Evolutionary conservation across 1,139 yeast genomes (phyloP), one percentile per base, ranked within the genome.

Genomic region (Taphrina populina): DNA sequence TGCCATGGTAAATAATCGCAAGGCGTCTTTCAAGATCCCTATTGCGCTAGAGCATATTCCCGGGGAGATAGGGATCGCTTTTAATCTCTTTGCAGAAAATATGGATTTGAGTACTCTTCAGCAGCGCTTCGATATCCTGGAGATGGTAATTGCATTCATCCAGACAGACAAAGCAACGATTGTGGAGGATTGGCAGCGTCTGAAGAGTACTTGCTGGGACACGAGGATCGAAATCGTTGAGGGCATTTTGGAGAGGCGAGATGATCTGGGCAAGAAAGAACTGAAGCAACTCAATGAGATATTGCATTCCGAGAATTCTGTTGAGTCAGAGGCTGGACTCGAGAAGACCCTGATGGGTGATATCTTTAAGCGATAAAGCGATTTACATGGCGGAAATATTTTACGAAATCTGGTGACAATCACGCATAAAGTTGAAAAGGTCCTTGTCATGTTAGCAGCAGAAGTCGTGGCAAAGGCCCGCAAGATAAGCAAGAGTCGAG

Each of bases 1-100:
- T n/a, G 75, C 79, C 11, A 67, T 81, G 36, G 41, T 41, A 62
- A 71, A 71, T 52, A 66, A 66, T 29, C 66, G 67, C 30, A 49
- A 49, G n/a, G 49, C 56, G 7, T 33, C 34, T 2, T 52, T 58
- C 46, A 47, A 45, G 29, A 43, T 47, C 3, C 58, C 60, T 5
- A 34, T 20, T 20, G 54, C 49, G 15, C 44, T 58, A 10, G 60
- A 58, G 21, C 60, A 57, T 13, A 58, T 58, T 17, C 57, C 57
- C 5, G 45, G 36, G 2, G 60, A 58, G 44, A 51, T 58, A 13
- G 54, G 58, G 10, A 27, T 39, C 4, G 56, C 58, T 6, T 51
- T 58, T 35, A 43, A 45, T 8, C 41, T 58, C 7, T 58, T 58
- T 40, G 52, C 53, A 4, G 56, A 49, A 24, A 52, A 58, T 17